Conservation (phyloP, 192 early-diverging fungal species). For the Gryganskiella cystojenkinii region DNA sequence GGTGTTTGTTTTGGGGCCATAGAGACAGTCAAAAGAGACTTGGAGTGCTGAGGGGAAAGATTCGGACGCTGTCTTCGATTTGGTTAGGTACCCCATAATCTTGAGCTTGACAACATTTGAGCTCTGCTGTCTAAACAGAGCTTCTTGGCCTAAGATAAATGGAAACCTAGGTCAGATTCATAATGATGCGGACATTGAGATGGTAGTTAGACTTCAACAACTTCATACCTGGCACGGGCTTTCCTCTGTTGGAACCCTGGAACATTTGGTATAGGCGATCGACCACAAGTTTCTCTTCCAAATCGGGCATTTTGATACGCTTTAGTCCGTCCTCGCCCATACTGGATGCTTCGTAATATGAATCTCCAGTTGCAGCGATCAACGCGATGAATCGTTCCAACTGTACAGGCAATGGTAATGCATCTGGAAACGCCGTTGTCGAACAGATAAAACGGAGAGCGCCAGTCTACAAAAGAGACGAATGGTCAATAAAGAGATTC, state of each 20-base stretch:
- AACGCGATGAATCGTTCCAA: slow-evolving; percentile 70
- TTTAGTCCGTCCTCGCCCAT: slow-evolving; percentile 87
- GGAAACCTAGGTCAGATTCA: not conserved
- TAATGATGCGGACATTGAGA: not conserved
- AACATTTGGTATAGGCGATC: slow-evolving; percentile 67
- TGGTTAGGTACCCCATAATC: slow-evolving; percentile 69
- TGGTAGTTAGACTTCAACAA: not conserved
- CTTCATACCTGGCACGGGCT: slow-evolving; percentile 22
- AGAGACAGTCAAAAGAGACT: slow-evolving; percentile 84
- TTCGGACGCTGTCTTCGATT: slow-evolving; percentile 76
- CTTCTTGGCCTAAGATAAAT: slow-evolving; percentile 32
- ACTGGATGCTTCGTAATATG: slow-evolving; percentile 72
- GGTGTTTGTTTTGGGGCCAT: slow-evolving; percentile 73
- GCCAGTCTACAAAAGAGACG: slow-evolving; percentile 50
- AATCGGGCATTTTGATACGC: slow-evolving; percentile 72
- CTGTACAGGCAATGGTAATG: slow-evolving; percentile 49
- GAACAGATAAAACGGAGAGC: slow-evolving; percentile 58
- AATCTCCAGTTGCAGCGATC: slow-evolving; percentile 72
- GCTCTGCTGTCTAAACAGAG: slow-evolving; percentile 50
- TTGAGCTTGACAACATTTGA: slow-evolving; percentile 68
- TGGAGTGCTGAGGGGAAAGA: slow-evolving; percentile 76
- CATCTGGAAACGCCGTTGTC: slow-evolving; percentile 53
- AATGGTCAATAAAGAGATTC: too few relatives aligned
- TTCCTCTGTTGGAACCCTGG: slow-evolving; percentile 62
- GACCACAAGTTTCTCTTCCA: slow-evolving; percentile 67